Conservation (phyloP, 2,329 filamentous ascomycete genomes). For the Calonectria naviculata region DNA sequence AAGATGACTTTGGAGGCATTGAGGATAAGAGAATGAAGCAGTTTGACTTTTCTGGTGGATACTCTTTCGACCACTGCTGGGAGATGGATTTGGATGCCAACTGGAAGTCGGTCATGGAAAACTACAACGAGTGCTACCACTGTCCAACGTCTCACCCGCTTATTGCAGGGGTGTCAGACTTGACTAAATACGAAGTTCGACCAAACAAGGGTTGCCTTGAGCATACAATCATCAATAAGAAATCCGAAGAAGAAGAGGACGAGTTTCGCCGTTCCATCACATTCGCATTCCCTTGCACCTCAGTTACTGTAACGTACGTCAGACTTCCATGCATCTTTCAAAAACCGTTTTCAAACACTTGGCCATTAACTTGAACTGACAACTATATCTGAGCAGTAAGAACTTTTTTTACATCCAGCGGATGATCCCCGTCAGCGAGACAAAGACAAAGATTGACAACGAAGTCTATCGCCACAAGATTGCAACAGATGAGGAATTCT, state of each 20-base stretch:
- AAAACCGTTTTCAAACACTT: background rate
- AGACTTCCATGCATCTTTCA: too few species aligned
- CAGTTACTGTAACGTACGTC: conserved; percentile 60
- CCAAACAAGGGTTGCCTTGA: conserved; percentile 58
- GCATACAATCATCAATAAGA: conserved; percentile 56
- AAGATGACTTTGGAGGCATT: conserved; percentile 59
- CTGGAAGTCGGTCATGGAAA: conserved; percentile 70
- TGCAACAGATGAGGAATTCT: conserved; percentile 66
- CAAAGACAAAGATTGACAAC: conserved; percentile 66
- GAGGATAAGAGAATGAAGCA: conserved; percentile 57
- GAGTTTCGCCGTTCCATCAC: conserved; percentile 57
- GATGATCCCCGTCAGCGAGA: conserved; percentile 65
- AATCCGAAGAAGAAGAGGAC: conserved; percentile 55
- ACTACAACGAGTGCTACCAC: conserved; percentile 75
- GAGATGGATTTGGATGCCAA: conserved; percentile 66
- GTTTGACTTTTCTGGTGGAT: conserved; percentile 59
- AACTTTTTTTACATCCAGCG: conserved; percentile 73
- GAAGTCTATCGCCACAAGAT: conserved; percentile 71
- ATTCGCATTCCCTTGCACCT: conserved; percentile 61
- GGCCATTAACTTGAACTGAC: background rate
- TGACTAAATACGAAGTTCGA: conserved; percentile 63
- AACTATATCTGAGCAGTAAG: conserved; percentile 48
- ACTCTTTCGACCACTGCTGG: conserved; percentile 67
- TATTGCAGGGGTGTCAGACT: conserved; percentile 64
- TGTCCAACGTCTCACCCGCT: conserved; percentile 69